Evolutionary conservation across 768 basidiomycete species (phyloP), one percentile per base, ranked within the genome.

Genomic region (Agaricus blazei): DNA sequence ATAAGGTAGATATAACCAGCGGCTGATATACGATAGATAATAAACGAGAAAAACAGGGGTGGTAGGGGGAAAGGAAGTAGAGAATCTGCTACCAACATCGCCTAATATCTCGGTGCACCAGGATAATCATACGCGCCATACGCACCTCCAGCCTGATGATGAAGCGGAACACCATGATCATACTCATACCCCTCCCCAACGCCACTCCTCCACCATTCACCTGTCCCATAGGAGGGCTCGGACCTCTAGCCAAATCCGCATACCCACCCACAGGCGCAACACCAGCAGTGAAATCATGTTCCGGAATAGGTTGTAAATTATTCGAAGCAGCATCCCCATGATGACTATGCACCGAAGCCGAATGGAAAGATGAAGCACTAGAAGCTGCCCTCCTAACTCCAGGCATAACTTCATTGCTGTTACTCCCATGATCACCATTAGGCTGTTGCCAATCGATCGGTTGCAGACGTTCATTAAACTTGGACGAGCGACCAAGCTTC

Each of bases 381-480:
- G 88, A 88, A 41, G 70, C 67, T 56, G 72, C 69, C 51, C 79
- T 81, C 60, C 82, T 81, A 61, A 75, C 82, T 55, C 71, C 69
- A 45, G 75, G 73, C 27, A 83, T 71, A 48, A 77, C 67, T 56
- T 69, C 77, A 53, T 80, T 77, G 7, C 78, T 67, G 11, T 34
- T 34, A 11, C 3, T 34, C 34, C 19, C 19, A 36, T 65, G 78
- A 3, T 72, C 72, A 51, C 65, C 71, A 44, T 80, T 77, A n/a
- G 89, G 88, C 65, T 34, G 7, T 34, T 88, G 83, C 90, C 89
- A 93, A 72, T 92, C 85, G 65, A 93, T 90, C 58, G 93, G 91
- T 57, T 88, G 82, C 74, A 95, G 82, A 61, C 91, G 89, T 58
- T 84, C 82, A 63, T 90, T 88, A 67, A 93, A 93, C 62, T 81